A percentile compares a stretch with the other conserved stretches of the same genome.
Conservation (phyloP, 2,329 filamentous ascomycete species). For the Huntiella decipiens region DNA sequence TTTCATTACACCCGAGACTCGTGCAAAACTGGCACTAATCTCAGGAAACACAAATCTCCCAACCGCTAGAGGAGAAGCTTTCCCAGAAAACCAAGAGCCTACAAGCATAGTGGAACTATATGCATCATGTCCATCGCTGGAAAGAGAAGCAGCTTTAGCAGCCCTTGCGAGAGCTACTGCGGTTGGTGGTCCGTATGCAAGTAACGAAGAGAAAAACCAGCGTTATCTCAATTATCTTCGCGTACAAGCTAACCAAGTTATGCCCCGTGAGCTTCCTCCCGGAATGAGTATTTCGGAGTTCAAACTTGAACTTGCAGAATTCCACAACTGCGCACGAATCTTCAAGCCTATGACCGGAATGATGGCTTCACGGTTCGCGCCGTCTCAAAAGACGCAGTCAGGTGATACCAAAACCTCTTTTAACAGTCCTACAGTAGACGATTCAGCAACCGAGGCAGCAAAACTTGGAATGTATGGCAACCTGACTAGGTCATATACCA, state of each 20-base stretch:
- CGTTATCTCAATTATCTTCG: slow-evolving; percentile 73
- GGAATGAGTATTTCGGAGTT: slow-evolving; percentile 40
- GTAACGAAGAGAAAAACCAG: slow-evolving; percentile 59
- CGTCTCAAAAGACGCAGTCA: slow-evolving; percentile 22
- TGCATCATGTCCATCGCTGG: slow-evolving; percentile 33
- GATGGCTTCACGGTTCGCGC: slow-evolving; percentile 88
- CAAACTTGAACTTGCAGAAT: slow-evolving; percentile 61
- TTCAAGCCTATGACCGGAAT: slow-evolving; percentile 83
- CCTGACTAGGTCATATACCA: slow-evolving; percentile 53
- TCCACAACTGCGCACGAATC: slow-evolving; percentile 43
- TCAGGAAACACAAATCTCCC: slow-evolving; percentile 65
- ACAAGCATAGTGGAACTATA: slow-evolving; percentile 39
- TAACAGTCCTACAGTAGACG: slow-evolving; percentile 21
- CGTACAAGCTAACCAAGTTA: slow-evolving; percentile 14
- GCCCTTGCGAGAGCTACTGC: slow-evolving; percentile 45
- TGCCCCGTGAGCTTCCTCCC: slow-evolving; percentile 20
- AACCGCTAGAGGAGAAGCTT: slow-evolving; percentile 49
- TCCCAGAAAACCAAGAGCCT: slow-evolving; percentile 42
- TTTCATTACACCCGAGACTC: slow-evolving; percentile 60
- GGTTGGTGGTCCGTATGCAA: slow-evolving; percentile 62
- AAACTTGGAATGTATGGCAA: slow-evolving; percentile 82
- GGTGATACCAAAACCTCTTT: slow-evolving; percentile 13
- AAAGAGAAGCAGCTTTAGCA: slow-evolving; percentile 46
- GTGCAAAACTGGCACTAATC: slow-evolving; percentile 55
- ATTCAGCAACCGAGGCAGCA: slow-evolving; percentile 73